A percentile compares a stretch with the other conserved stretches of the same genome.
phyloP scores from a whole-genome alignment of 177 flowering plant genomes.

The Tripterygium wilfordii region DNA sequence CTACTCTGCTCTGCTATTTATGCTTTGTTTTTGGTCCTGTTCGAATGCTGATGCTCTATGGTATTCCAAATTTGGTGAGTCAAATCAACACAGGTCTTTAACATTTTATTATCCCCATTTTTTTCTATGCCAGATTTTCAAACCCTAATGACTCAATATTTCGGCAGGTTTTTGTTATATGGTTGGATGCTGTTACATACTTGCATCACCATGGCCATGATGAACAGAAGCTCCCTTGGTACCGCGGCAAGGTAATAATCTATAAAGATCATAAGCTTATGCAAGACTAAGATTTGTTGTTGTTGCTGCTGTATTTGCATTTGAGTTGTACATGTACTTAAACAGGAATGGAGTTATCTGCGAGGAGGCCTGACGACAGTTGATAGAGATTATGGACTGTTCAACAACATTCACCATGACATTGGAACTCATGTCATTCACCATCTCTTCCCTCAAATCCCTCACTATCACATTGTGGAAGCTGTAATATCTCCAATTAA shows the following conservation, averaged over 20 bases:
- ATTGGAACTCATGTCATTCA: slow-evolving; percentile 96
- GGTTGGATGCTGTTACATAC: slow-evolving; percentile 84
- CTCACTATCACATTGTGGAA: slow-evolving; percentile 80
- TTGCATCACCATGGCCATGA: slow-evolving; percentile 94
- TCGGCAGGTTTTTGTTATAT: slow-evolving; percentile 64
- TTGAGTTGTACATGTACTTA: too few species aligned
- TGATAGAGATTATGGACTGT: slow-evolving; percentile 77
- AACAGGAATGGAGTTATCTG: slow-evolving; percentile 91
- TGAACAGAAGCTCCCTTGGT: slow-evolving; percentile 83
- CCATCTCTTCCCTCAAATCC: slow-evolving; percentile 95
- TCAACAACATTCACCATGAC: slow-evolving; percentile 89
- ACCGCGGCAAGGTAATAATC: slow-evolving; percentile 67
- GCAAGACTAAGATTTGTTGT: too few species aligned
- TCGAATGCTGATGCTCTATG: slow-evolving; percentile 56
- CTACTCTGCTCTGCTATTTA: slow-evolving; percentile 33
- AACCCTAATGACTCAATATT: not conserved
- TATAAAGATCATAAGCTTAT: too few species aligned
- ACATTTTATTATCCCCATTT: not conserved
- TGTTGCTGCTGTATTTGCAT: not conserved
- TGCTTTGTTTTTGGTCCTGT: slow-evolving; percentile 47
- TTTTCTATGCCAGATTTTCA: not conserved
- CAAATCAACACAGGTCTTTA: too few species aligned
- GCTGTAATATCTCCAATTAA: slow-evolving; percentile 45
- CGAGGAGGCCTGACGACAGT: slow-evolving; percentile 91
- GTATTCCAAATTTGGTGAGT: slow-evolving; percentile 52